Conservation (phyloP, 768 basidiomycete species). For the Lentinula sp. region DNA sequence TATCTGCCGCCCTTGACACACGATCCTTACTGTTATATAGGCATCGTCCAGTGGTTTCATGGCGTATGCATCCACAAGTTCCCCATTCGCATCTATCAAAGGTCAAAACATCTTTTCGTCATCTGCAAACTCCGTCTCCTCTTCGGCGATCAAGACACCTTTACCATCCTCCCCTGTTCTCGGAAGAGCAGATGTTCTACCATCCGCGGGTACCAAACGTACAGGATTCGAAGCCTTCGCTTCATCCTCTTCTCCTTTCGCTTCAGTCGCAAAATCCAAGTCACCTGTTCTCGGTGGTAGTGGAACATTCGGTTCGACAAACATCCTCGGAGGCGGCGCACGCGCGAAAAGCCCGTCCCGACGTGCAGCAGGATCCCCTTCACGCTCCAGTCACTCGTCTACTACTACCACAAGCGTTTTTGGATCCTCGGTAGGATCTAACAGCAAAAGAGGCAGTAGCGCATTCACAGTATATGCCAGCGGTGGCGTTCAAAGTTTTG, state of each 20-base stretch:
- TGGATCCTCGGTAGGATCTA: conserved; percentile 9
- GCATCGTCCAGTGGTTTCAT: conserved; percentile 60
- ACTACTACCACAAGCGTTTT: neutral
- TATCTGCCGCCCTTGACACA: conserved; percentile 6
- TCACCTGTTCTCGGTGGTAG: conserved; percentile 36
- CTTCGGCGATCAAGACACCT: conserved; percentile 9
- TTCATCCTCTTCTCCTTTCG: conserved; percentile 45
- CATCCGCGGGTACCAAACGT: conserved; percentile 39
- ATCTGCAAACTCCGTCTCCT: conserved; percentile 21
- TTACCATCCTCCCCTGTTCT: conserved; percentile 13
- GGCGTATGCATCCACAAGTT: conserved; percentile 70
- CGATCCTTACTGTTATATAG: neutral
- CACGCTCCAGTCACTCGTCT: neutral
- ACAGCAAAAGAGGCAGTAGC: conserved; percentile 30
- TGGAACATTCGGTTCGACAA: conserved; percentile 23
- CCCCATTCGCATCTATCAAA: conserved; percentile 70
- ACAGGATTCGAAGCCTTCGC: conserved; percentile 55
- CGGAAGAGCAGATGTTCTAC: conserved; percentile 8
- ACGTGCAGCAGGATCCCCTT: neutral
- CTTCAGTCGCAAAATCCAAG: conserved; percentile 39
- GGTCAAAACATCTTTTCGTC: conserved; percentile 54
- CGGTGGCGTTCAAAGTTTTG: conserved; percentile 43
- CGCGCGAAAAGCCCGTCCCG: neutral
- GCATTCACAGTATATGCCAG: conserved; percentile 61
- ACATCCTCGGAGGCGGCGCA: conserved; percentile 26